phyloP scores from a whole-genome alignment of 371 early-diverging fungal species.

The Mortierella sp. region DNA sequence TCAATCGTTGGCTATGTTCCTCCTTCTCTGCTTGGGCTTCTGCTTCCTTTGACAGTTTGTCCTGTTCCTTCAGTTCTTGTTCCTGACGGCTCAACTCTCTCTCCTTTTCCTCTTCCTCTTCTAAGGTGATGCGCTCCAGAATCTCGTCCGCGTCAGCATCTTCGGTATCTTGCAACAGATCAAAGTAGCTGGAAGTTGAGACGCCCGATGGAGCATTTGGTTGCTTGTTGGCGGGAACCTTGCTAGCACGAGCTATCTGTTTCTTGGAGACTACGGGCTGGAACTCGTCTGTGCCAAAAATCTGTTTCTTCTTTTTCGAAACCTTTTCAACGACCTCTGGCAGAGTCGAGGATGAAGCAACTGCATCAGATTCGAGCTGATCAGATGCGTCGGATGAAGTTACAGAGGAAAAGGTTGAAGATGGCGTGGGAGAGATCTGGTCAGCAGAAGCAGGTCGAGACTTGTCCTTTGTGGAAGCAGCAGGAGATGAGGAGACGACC shows the following conservation, averaged over 20 bases:
- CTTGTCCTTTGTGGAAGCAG: slow-evolving; percentile 30
- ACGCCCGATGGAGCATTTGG: slow-evolving; percentile 45
- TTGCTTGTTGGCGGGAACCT: slow-evolving; percentile 14
- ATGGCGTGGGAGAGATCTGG: not conserved
- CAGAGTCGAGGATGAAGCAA: not conserved
- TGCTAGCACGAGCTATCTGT: slow-evolving; percentile 48
- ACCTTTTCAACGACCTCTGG: slow-evolving; percentile 22
- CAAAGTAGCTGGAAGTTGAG: slow-evolving; percentile 54
- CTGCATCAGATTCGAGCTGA: not conserved
- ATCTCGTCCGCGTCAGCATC: slow-evolving; percentile 41
- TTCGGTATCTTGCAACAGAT: slow-evolving; percentile 52
- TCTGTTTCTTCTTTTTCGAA: slow-evolving; percentile 53
- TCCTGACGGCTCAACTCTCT: slow-evolving; percentile 19
- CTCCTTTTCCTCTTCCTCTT: slow-evolving; percentile 38
- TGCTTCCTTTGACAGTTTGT: slow-evolving; percentile 3
- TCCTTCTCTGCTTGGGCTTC: slow-evolving; percentile 18
- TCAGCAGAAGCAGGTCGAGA: not conserved
- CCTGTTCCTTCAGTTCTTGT: slow-evolving; percentile 21
- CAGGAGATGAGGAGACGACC: slow-evolving; percentile 47
- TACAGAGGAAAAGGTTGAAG: not conserved
- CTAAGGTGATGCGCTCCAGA: slow-evolving; percentile 27
- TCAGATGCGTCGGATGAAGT: slow-evolving; percentile 7
- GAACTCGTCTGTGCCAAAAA: slow-evolving; percentile 57
- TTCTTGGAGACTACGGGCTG: slow-evolving; percentile 56
- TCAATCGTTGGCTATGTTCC: slow-evolving; percentile 1